Evolutionary conservation across 345 rosid species (phyloP).

Genomic region (Aegle marmelos): DNA sequence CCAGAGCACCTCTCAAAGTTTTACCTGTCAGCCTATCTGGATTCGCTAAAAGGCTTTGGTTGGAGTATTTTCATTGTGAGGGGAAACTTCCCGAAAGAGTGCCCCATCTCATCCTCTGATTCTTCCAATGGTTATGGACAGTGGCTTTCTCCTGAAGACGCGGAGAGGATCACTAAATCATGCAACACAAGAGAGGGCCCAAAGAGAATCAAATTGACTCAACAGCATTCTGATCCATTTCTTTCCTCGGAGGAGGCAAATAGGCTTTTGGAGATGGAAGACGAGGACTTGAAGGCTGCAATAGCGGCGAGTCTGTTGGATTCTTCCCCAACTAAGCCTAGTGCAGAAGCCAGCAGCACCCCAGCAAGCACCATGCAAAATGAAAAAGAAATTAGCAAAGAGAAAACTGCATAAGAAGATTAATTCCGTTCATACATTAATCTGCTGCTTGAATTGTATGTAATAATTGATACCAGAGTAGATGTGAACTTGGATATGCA

Average conservation of each 20-base stretch:
- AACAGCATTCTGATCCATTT: slow-evolving; percentile 32
- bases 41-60: slow-evolving; percentile 79
- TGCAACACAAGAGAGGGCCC: slow-evolving; percentile 41
- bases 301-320: slow-evolving; percentile 90
- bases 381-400: slow-evolving; percentile 28
- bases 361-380: slow-evolving; percentile 26
- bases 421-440: slow-evolving; percentile 8
- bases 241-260: slow-evolving; percentile 36
- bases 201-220: slow-evolving; percentile 29
- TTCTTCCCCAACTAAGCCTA: slow-evolving; percentile 40
- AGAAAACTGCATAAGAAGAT: slow-evolving; percentile 25
- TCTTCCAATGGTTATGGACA: slow-evolving; percentile 79
- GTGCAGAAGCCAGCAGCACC: slow-evolving; percentile 31
- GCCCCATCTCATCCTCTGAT: slow-evolving; percentile 66
- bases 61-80: slow-evolving; percentile 93
- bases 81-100: slow-evolving; percentile 87
- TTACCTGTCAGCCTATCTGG: slow-evolving; percentile 80
- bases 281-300: slow-evolving; percentile 80
- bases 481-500: slow-evolving; percentile 11
- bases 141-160: slow-evolving; percentile 89
- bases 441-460: slow-evolving; percentile 3
- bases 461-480: slow-evolving; percentile 14
- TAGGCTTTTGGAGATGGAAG: slow-evolving; percentile 57
- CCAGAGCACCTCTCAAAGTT: slow-evolving; percentile 88
- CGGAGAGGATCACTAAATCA: slow-evolving; percentile 69